Evolutionary conservation across 768 basidiomycete genomes (phyloP).

Genomic region (Dioszegia hungarica): DNA sequence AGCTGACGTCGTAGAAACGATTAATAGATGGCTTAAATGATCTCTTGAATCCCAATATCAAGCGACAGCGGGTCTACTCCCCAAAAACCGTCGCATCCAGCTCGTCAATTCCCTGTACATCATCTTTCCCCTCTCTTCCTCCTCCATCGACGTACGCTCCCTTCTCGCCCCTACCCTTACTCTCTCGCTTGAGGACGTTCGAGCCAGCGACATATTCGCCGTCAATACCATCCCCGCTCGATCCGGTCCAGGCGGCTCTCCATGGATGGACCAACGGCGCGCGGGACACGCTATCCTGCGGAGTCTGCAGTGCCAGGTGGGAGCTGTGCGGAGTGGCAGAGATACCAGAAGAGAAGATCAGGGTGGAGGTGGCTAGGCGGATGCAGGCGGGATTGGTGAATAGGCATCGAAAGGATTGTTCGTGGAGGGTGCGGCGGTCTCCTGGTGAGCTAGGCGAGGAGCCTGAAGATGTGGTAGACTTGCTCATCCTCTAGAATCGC

Average conservation of each 20-base stretch:
- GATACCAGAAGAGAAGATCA: conserved; percentile 16
- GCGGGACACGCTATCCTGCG: conserved; percentile 17
- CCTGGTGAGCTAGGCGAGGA: neutral
- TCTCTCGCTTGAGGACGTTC: conserved; percentile 28
- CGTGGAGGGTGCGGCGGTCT: conserved; percentile 21
- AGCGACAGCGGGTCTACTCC: conserved; percentile 16
- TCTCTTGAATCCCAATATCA: conserved; percentile 9
- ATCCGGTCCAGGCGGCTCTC: conserved; percentile 10
- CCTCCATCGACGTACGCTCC: conserved; percentile 17
- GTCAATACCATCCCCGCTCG: conserved; percentile 3
- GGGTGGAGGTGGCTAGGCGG: conserved; percentile 25
- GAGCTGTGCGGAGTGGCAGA: conserved; percentile 15
- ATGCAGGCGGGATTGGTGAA: conserved; percentile 11
- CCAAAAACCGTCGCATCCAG: neutral
- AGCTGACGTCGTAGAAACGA: conserved; percentile 14
- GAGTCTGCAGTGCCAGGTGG: conserved; percentile 12
- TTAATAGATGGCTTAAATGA: conserved; percentile 19
- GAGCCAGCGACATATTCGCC: conserved; percentile 14
- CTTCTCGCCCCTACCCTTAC: conserved; percentile 24
- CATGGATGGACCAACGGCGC: conserved; percentile 25
- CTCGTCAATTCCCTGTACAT: conserved; percentile 13
- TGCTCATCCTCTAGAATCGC: too few species aligned
- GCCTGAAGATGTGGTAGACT: too few species aligned
- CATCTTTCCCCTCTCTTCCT: conserved; percentile 18
- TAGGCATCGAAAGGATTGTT: conserved; percentile 23